Conservation (phyloP, 768 basidiomycete species). For the Macrolepiota albuminosa region DNA sequence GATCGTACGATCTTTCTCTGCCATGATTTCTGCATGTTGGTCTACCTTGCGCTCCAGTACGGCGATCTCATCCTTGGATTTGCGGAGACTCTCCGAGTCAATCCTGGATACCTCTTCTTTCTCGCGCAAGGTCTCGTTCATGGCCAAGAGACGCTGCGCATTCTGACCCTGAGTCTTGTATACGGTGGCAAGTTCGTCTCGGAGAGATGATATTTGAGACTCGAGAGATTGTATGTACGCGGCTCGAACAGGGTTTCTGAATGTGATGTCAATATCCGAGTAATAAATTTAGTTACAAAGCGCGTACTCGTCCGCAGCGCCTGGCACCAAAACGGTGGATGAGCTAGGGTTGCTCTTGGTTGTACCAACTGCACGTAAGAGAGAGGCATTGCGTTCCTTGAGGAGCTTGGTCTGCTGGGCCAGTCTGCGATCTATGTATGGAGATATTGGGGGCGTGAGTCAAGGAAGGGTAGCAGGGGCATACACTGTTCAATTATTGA, state of each 20-base stretch:
- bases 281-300: slow-evolving; percentile 4
- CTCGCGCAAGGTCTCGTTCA: slow-evolving; percentile 94
- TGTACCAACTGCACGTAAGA: slow-evolving; percentile 78
- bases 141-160: slow-evolving; percentile 84
- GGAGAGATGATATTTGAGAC: slow-evolving; percentile 86
- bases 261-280: slow-evolving; percentile 14
- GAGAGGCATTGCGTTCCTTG: slow-evolving; percentile 87
- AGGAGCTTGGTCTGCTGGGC: slow-evolving; percentile 89
- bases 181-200: slow-evolving; percentile 88
- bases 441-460: slow-evolving; percentile 4
- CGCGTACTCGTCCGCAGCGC: slow-evolving; percentile 63
- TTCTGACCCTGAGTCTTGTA: slow-evolving; percentile 98
- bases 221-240: slow-evolving; percentile 92
- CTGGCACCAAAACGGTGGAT: slow-evolving; percentile 58
- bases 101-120: slow-evolving; percentile 85
- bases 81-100: slow-evolving; percentile 76
- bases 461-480: slow-evolving; percentile 21
- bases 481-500: slow-evolving; percentile 91
- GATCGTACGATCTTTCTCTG: slow-evolving; percentile 83
- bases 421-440: slow-evolving; percentile 72
- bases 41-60: slow-evolving; percentile 71
- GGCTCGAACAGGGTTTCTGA: slow-evolving; percentile 77
- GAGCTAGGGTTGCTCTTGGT: slow-evolving; percentile 60
- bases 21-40: slow-evolving; percentile 80
- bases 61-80: slow-evolving; percentile 70